Base-by-base conservation (phyloP, 2,329 filamentous ascomycete genomes). In the Epichloe sibirici region DNA sequence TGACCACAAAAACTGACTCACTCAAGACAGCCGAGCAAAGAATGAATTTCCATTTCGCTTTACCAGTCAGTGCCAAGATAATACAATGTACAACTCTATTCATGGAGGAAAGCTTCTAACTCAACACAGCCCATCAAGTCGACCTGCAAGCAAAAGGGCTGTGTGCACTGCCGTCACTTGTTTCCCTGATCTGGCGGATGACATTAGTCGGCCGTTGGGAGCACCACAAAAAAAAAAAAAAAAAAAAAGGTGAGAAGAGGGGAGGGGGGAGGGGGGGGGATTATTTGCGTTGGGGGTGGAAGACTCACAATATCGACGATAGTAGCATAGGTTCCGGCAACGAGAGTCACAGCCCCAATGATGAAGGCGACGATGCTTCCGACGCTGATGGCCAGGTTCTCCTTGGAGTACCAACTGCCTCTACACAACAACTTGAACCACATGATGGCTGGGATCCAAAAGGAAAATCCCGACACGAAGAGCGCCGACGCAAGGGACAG, bases 401-500 rank as follows among this genome's bases (percentile, higher is more conserved):
- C 55, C 47, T 56, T 57, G 52, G 61, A 48, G 49, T 57, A 63
- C 50, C 54, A 53, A 23, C 56, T 58, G 38, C 63, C 63, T 40
- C 65, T 60, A 25, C 58, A 52, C 21, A 65, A 58, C 15, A 71
- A 65, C 55, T 70, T 65, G 60, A 70, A 70, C 63, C 67, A 70
- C 58, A 71, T 67, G 55, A 70, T 64, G 45, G 68, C 69, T 3
- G 71, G 63, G 38, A 70, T 56, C 46, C 69, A 68, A 53, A 71
- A 61, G n/a, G 59, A 59, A 52, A 63, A 63, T 48, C 61, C 61
- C 5, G 73, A 75, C 59, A 76, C 66, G 61, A 76, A 76, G 25
- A 76, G 69, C 8, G 72, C 68, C 7, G 73, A 75, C 45, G 63
- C 69, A 60, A 76, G 72, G 52, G 72, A 69, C 17, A 89, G 69